Base-by-base conservation (phyloP, 345 rosid species). In the Eutrema japonicum region DNA sequence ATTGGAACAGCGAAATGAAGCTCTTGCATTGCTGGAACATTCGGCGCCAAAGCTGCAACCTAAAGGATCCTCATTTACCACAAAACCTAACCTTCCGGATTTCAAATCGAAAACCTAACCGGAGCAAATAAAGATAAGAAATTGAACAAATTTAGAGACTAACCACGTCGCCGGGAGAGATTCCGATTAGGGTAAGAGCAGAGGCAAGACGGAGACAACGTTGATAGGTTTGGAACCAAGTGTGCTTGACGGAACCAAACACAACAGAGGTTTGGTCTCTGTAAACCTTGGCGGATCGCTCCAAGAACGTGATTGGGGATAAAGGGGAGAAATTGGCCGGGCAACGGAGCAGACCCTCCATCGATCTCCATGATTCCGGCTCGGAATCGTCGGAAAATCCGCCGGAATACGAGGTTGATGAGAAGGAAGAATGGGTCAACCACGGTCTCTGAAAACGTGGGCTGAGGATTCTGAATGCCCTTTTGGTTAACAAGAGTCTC, bases 1-100 rank as follows among this genome's bases (percentile, higher is more conserved):
- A 89, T 92, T 29, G 94, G 97, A 38, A 85, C 96, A 1, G 88
- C 91, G 43, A 92, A 92, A 76, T 89, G 96, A 54, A 89, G 88
- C 84, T 92, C 98, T 29, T 82, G 82, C 87, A 85, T 85, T 8
- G 96, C 94, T 14, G 88, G 94, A 74, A 92, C 87, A 71, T 89
- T 87, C 3, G 88, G 88, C 5, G 89, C 84, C 57, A 92, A 69
- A 14, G 76, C 77, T 4, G 92, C 89, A 64, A 92, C 89, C 98
- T 88, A 70, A 68, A 35, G 57, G 2, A 2, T 69, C 52, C 7
- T 68, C 42, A 4, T 68, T 68, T 51, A 41, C n/a, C 35, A 36
- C 49, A 40, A 22, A 37, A 27, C 8, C 16, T 7, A 57, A 49
- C 26, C 26, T 22, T 22, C 26, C 0, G 26, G 26, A 22, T 22